Evolutionary conservation across 192 early-diverging fungal genomes (phyloP), one percentile per base, ranked within the genome.

Genomic region (Diversispora epigaea): DNA sequence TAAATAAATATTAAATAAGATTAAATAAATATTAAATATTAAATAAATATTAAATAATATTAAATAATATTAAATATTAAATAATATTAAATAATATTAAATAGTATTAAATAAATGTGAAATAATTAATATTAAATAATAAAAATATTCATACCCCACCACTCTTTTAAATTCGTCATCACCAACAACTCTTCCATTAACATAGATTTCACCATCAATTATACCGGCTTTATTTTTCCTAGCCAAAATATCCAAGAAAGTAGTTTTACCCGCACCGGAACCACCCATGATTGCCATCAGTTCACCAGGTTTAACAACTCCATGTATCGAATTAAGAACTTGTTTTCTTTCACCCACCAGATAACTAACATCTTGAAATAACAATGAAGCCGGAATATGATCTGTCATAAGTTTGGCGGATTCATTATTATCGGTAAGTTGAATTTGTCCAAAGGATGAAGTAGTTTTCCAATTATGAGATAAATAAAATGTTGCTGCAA

Each of bases 231-330:
- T 89, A 80, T 88, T 84, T 75, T 95, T 81, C 5, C 88, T 83
- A 0, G 96, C 95, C 21, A 98, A 84, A 74, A 98, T 94, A 78
- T 98, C 94, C 50, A 98, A 81, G 61, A 96, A 82, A 41, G 91
- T 95, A 12, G 96, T 95, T 78, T 98, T 98, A 11, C 96, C 96
- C 0, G 96, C 96, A 5, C 94, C 94, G 21, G 93, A 94, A 10
- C 91, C 92, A 7, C 95, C 96, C 87, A 98, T 92, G 45, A 98
- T 93, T 12, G 95, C 96, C 86, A 95, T 89, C 8, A 98, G 88
- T 73, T 96, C 86, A 57, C 96, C 96, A 0, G 95, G 91, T 17
- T 86, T 81, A 6, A 93, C 93, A 19, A 89, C 77, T 41, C 96
- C 96, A 25, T 85, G 85, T 4, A 96, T 88, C 11, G 84, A 84